phyloP scores from a whole-genome alignment of 1,139 yeast genomes.

The Yamadazyma spencermartinsiae region DNA sequence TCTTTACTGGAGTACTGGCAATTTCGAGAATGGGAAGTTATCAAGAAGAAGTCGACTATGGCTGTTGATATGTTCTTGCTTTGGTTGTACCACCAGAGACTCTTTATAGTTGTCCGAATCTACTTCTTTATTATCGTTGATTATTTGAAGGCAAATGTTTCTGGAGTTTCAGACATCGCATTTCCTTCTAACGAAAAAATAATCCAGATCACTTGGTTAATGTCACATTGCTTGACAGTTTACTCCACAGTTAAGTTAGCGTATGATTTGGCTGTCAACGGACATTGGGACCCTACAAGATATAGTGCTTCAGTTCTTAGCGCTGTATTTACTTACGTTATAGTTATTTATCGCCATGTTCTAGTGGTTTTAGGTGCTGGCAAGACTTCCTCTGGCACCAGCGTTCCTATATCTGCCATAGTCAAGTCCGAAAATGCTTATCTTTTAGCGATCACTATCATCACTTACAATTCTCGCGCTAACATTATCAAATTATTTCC shows the following conservation, averaged over 20 bases:
- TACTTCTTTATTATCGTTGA: background rate
- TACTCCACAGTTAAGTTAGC: background rate
- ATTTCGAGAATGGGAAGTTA: too few relatives aligned
- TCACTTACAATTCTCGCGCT: constrained; percentile 26
- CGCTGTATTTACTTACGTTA: constrained; percentile 19
- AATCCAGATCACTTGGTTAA: constrained; percentile 5
- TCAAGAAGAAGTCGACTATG: too few relatives aligned
- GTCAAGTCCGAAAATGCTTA: constrained; percentile 50
- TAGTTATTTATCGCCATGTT: constrained; percentile 23
- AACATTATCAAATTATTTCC: constrained; percentile 41
- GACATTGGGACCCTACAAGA: background rate
- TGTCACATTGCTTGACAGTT: constrained; percentile 5
- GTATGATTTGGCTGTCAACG: background rate
- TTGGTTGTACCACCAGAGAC: too few relatives aligned
- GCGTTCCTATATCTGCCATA: constrained; percentile 22
- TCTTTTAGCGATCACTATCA: constrained; percentile 34
- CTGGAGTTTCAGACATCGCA: background rate
- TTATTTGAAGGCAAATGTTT: background rate
- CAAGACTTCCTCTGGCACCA: background rate
- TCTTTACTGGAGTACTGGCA: too few relatives aligned
- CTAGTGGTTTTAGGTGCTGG: constrained; percentile 6
- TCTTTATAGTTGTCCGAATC: background rate
- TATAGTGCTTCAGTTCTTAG: constrained; percentile 7
- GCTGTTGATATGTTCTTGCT: too few relatives aligned
- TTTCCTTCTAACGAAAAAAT: background rate